These are phyloP conservation scores for Coleophoma crateriformis DNA, from an alignment of 2,329 filamentous ascomycete species.

Conservation along the genomic window DNA sequence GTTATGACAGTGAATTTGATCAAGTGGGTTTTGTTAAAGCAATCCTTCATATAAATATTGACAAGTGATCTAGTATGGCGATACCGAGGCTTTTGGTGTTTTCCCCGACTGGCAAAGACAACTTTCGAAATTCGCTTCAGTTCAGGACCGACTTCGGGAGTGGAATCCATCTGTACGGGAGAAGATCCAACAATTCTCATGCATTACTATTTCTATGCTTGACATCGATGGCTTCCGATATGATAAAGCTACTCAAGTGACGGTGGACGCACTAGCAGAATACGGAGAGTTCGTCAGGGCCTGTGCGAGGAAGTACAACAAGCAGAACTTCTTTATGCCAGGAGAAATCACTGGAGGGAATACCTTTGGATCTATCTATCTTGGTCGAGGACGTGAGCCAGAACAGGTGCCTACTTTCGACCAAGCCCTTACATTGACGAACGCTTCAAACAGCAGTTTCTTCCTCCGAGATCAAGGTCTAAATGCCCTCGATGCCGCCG, in stretches of 20 bases:
- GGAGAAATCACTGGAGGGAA: slow-evolving; percentile 61
- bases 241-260: slow-evolving; percentile 61
- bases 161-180: slow-evolving; percentile 53
- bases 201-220: slow-evolving; percentile 55
- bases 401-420: slow-evolving; percentile 38
- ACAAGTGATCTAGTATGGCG: slow-evolving; percentile 42
- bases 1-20: slow-evolving; percentile 59
- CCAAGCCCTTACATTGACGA: slow-evolving; percentile 41
- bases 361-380: slow-evolving; percentile 51
- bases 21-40: slow-evolving; percentile 20
- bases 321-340: slow-evolving; percentile 58
- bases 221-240: slow-evolving; percentile 63
- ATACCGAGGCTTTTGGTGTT: slow-evolving; percentile 58
- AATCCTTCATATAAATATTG: no score
- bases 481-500: slow-evolving; percentile 51
- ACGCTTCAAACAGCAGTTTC: slow-evolving; percentile 31
- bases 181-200: slow-evolving; percentile 55
- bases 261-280: slow-evolving; percentile 53
- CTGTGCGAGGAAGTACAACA: slow-evolving; percentile 51
- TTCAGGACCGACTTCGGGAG: slow-evolving; percentile 59
- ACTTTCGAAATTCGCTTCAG: slow-evolving; percentile 58
- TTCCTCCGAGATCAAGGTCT: slow-evolving; percentile 48
- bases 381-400: slow-evolving; percentile 56
- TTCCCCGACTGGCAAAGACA: slow-evolving; percentile 58
- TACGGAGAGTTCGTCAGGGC: slow-evolving; percentile 51